These are phyloP conservation scores for Vachellia pachyceras DNA, from an alignment of 306 rosid species.

Conservation along the genomic window DNA sequence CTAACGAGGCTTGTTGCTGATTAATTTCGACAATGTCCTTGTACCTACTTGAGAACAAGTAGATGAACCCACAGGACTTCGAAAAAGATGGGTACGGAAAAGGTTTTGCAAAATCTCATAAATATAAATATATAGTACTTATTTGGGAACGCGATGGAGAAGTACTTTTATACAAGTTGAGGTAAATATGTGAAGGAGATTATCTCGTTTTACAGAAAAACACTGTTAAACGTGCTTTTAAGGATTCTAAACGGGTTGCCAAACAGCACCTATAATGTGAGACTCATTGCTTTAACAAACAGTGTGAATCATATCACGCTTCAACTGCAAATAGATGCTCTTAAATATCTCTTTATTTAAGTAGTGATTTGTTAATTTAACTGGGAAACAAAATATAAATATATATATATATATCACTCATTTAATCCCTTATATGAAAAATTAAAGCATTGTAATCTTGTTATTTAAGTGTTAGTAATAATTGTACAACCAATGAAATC, in stretches of 20 bases:
- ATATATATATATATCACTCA: background rate
- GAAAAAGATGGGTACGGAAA: background rate
- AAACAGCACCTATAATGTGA: too few species aligned
- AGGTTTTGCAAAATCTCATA: background rate
- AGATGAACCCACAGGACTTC: background rate
- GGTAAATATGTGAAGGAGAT: too few species aligned
- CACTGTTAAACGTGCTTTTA: too few species aligned
- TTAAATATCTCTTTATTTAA: background rate
- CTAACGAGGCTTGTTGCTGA: background rate
- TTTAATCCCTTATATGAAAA: background rate
- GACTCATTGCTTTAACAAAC: conserved; percentile 1
- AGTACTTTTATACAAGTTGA: too few species aligned
- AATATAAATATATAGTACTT: too few species aligned
- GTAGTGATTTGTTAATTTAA: too few species aligned
- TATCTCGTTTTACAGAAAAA: too few species aligned
- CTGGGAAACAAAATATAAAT: too few species aligned
- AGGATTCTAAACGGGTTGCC: too few species aligned
- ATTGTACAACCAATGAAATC: background rate
- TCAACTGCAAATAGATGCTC: background rate
- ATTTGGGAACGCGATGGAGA: too few species aligned
- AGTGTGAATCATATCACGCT: background rate
- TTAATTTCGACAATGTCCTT: background rate
- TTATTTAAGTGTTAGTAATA: too few species aligned
- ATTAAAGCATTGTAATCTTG: too few species aligned
- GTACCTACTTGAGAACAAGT: background rate